Conservation (phyloP, 495 filamentous ascomycete genomes). For the Daldinia loculata region DNA sequence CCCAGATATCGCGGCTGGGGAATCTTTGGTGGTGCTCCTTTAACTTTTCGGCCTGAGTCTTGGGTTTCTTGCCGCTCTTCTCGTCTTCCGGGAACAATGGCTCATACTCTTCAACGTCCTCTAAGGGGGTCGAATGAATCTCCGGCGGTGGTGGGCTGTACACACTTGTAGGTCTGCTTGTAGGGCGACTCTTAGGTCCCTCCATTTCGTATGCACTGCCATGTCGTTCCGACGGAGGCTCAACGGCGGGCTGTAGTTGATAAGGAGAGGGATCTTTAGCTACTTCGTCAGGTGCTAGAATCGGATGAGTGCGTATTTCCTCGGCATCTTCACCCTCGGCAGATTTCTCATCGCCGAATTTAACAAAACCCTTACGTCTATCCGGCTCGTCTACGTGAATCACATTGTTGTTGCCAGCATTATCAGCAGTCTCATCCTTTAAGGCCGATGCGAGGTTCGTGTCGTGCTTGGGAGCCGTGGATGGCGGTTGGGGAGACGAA, state of each 20-base stretch:
- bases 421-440: constrained; percentile 28
- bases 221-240: constrained; percentile 68
- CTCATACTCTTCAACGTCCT: constrained; percentile 94
- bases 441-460: constrained; percentile 32
- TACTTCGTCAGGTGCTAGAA: constrained; percentile 91
- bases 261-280: constrained; percentile 71
- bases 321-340: constrained; percentile 62
- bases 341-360: constrained; percentile 57
- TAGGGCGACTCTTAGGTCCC: constrained; percentile 69
- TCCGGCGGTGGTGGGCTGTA: constrained; percentile 53
- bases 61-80: constrained; percentile 59
- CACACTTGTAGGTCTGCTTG: constrained; percentile 73
- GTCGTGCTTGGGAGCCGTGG: constrained; percentile 48
- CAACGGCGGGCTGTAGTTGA: constrained; percentile 71
- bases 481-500: constrained; percentile 67
- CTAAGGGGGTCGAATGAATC: constrained; percentile 74
- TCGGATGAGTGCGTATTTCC: constrained; percentile 70
- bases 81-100: constrained; percentile 92
- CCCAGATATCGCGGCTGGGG: constrained; percentile 95
- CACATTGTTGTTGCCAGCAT: constrained; percentile 59
- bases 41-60: constrained; percentile 59
- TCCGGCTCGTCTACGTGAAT: constrained; percentile 83
- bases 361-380: constrained; percentile 64
- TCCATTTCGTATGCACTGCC: constrained; percentile 65
- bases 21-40: constrained; percentile 75